Conservation (phyloP, 768 basidiomycete species). For the Pisolithus marmoratus region DNA sequence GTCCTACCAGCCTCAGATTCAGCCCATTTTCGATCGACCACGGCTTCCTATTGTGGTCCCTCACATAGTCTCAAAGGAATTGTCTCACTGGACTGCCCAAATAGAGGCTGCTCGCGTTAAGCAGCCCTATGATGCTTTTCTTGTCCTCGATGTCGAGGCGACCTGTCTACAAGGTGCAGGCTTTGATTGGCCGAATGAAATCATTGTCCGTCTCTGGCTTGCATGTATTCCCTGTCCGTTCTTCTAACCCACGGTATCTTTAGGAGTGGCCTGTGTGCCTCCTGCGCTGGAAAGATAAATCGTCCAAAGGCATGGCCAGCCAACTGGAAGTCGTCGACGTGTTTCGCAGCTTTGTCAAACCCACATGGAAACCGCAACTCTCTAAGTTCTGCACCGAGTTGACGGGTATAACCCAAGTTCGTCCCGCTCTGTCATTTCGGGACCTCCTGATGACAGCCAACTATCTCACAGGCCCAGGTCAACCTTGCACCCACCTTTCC, state of each 20-base stretch:
- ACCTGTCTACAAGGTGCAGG: slow-evolving; percentile 64
- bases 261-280: slow-evolving; percentile 95
- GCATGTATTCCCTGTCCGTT: neutral
- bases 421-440: slow-evolving; percentile 20
- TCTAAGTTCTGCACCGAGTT: slow-evolving; percentile 80
- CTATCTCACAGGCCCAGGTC: slow-evolving; percentile 61
- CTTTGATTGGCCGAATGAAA: slow-evolving; percentile 90
- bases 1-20: slow-evolving; percentile 6
- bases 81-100: slow-evolving; percentile 1
- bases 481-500: slow-evolving; percentile 73
- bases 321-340: slow-evolving; percentile 68
- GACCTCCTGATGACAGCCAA: slow-evolving; percentile 2
- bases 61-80: slow-evolving; percentile 1
- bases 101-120: slow-evolving; percentile 18
- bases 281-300: slow-evolving; percentile 71
- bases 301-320: slow-evolving; percentile 42
- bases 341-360: slow-evolving; percentile 84
- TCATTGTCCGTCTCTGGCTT: slow-evolving; percentile 62
- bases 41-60: slow-evolving; percentile 1
- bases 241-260: slow-evolving; percentile 5
- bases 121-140: slow-evolving; percentile 68
- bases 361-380: slow-evolving; percentile 79
- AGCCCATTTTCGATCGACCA: slow-evolving; percentile 3
- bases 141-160: slow-evolving; percentile 87
- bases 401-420: slow-evolving; percentile 90